A percentile compares a stretch with the other conserved stretches of the same genome.
Conservation (phyloP, 2,329 filamentous ascomycete species). For the Hortaea sp. region DNA sequence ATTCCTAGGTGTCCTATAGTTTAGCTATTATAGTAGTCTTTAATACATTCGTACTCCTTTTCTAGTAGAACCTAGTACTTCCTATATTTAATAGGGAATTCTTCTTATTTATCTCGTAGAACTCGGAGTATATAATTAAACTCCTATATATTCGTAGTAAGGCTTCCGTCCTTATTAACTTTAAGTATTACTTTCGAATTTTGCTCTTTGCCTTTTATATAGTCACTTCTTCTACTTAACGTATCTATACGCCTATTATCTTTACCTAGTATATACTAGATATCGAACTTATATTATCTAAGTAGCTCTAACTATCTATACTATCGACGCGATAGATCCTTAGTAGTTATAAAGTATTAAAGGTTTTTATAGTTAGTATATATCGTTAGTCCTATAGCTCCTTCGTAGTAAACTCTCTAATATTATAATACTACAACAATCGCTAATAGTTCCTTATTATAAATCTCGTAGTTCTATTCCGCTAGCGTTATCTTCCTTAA, state of each 20-base stretch:
- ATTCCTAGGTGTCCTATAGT: conserved; percentile 6
- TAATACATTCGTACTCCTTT: conserved; percentile 5
- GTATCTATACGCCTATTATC: neutral
- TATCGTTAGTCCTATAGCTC: conserved; percentile 6
- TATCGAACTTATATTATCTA: conserved; percentile 1
- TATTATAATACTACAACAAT: conserved; percentile 20
- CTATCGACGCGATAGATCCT: conserved; percentile 16
- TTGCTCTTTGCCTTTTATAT: conserved; percentile 1
- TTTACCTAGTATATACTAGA: conserved; percentile 1
- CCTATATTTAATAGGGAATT: conserved; percentile 5
- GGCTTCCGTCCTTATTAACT: neutral
- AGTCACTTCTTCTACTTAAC: neutral
- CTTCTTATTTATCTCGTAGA: conserved; percentile 3
- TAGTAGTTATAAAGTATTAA: conserved; percentile 20
- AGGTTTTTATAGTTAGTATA: conserved; percentile 23
- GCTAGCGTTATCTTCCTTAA: conserved; percentile 15
- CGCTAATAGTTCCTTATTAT: conserved; percentile 28
- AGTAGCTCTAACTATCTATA: neutral
- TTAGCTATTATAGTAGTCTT: conserved; percentile 7
- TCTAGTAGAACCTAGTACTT: conserved; percentile 6
- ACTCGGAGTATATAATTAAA: conserved; percentile 1
- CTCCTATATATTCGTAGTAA: conserved; percentile 1
- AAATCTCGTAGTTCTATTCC: conserved; percentile 26
- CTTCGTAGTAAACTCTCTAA: conserved; percentile 3
- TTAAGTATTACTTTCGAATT: neutral